phyloP scores from a whole-genome alignment of 2,329 filamentous ascomycete genomes.

The Cladosporium sp. region DNA sequence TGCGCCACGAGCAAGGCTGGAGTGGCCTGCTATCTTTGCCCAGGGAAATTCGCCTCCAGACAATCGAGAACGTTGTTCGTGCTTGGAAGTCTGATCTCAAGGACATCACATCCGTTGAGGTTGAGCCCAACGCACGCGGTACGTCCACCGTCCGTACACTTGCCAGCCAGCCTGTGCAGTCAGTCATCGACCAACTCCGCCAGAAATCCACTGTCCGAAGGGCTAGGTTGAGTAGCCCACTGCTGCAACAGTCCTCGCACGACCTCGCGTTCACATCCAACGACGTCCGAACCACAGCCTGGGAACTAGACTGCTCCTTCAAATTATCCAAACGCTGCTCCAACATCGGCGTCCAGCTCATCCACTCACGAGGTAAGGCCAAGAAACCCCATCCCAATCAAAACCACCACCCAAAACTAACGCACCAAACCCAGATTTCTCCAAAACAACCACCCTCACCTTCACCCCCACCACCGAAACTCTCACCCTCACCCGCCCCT shows the following conservation, averaged over 20 bases:
- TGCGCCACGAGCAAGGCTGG: conserved; percentile 51
- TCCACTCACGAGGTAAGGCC: conserved; percentile 27
- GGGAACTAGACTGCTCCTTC: conserved; percentile 30
- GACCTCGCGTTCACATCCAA: conserved; percentile 18
- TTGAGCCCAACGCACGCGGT: conserved; percentile 25
- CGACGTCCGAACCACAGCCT: conserved; percentile 21
- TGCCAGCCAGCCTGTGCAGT: conserved; percentile 30
- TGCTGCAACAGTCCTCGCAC: conserved; percentile 5
- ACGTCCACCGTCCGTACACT: conserved; percentile 47
- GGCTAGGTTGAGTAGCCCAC: conserved; percentile 10
- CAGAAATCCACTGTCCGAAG: conserved; percentile 19
- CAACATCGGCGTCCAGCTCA: conserved; percentile 27
- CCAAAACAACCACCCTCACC: conserved; percentile 40
- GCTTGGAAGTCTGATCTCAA: conserved; percentile 40
- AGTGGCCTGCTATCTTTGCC: conserved; percentile 52
- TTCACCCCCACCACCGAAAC: conserved; percentile 40
- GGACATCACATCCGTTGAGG: conserved; percentile 46
- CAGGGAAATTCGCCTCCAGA: conserved; percentile 45
- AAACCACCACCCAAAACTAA: neutral
- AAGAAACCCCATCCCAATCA: neutral
- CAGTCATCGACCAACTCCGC: conserved; percentile 31
- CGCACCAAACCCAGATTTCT: conserved; percentile 24
- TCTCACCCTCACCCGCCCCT: conserved; percentile 43
- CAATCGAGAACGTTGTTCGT: conserved; percentile 39
- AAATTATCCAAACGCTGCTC: conserved; percentile 25